phyloP scores from a whole-genome alignment of 768 basidiomycete genomes.

The Boletus huronensis region DNA sequence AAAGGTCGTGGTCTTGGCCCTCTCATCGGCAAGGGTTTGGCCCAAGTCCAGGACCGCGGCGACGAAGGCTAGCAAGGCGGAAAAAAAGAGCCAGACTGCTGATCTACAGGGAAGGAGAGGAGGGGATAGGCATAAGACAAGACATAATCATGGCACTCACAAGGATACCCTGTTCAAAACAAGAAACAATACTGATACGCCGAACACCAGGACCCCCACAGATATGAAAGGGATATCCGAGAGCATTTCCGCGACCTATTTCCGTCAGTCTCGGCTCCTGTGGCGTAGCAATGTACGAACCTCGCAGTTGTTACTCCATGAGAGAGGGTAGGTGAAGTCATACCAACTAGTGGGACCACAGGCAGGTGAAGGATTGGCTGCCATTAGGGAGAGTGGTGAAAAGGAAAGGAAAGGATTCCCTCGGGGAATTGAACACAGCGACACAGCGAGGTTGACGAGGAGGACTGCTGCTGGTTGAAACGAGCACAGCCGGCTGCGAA shows the following conservation, averaged over 20 bases:
- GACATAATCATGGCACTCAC: constrained; percentile 36
- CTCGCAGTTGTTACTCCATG: constrained; percentile 41
- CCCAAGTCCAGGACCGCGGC: constrained; percentile 62
- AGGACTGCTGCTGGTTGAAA: not conserved
- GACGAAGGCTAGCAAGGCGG: constrained; percentile 57
- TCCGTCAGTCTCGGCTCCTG: constrained; percentile 4
- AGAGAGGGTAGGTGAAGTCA: constrained; percentile 29
- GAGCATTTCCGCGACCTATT: constrained; percentile 53
- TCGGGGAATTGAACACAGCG: constrained; percentile 8
- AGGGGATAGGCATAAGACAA: not conserved
- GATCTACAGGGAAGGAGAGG: constrained; percentile 32
- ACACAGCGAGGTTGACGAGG: not conserved
- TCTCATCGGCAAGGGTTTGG: constrained; percentile 44
- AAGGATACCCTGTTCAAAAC: constrained; percentile 47
- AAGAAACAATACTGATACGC: constrained; percentile 54
- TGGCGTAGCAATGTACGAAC: constrained; percentile 33
- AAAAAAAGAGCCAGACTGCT: constrained; percentile 49
- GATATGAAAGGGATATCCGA: constrained; percentile 66
- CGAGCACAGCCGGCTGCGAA: constrained; percentile 4
- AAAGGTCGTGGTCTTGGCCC: constrained; percentile 23
- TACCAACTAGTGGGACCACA: constrained; percentile 19
- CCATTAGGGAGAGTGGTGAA: constrained; percentile 20
- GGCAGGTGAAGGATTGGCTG: constrained; percentile 6
- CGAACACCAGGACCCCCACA: constrained; percentile 63
- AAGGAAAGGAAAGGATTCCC: constrained; percentile 14